These are phyloP conservation scores for Chloris gayana DNA, from an alignment of 176 grass and related monocot species.

Conservation along the genomic window DNA sequence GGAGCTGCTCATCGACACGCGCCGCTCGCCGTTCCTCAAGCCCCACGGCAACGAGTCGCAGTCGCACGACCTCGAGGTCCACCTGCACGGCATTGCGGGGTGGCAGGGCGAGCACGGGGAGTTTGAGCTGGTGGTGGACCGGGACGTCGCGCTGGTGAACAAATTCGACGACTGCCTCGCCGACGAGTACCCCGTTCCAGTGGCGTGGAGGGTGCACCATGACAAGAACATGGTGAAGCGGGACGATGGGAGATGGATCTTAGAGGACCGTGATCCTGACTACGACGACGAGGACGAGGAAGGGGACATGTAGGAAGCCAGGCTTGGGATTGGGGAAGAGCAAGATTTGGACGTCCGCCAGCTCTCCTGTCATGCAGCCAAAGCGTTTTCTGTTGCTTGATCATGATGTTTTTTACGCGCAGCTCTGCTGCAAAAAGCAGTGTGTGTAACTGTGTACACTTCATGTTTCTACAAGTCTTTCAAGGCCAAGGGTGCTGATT, in stretches of 20 bases:
- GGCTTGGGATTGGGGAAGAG: background rate
- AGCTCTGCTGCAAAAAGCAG: background rate
- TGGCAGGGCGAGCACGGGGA: slow-evolving; percentile 37
- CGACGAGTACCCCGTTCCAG: slow-evolving; percentile 74
- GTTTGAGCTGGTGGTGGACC: slow-evolving; percentile 67
- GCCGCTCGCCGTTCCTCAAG: slow-evolving; percentile 74
- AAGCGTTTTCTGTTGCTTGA: slow-evolving; percentile 10
- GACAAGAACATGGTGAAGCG: slow-evolving; percentile 80
- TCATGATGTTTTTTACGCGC: background rate
- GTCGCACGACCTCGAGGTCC: slow-evolving; percentile 84
- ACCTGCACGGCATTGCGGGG: slow-evolving; percentile 81
- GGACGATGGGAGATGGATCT: slow-evolving; percentile 52
- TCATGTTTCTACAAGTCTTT: background rate
- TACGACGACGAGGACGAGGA: slow-evolving; percentile 11
- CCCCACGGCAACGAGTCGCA: slow-evolving; percentile 49
- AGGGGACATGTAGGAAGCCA: background rate
- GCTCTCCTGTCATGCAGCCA: background rate
- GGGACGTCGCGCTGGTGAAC: slow-evolving; percentile 85
- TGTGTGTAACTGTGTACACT: background rate
- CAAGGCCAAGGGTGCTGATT: background rate
- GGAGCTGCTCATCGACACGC: slow-evolving; percentile 70
- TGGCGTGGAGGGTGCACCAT: slow-evolving; percentile 68
- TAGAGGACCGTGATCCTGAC: slow-evolving; percentile 58
- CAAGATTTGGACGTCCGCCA: slow-evolving; percentile 1
- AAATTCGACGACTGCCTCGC: slow-evolving; percentile 72